Percentiles rank a stretch among this genome's conserved stretches.
Conservation (phyloP, 2,329 filamentous ascomycete species). For the Bipolaris sorokiniana region DNA sequence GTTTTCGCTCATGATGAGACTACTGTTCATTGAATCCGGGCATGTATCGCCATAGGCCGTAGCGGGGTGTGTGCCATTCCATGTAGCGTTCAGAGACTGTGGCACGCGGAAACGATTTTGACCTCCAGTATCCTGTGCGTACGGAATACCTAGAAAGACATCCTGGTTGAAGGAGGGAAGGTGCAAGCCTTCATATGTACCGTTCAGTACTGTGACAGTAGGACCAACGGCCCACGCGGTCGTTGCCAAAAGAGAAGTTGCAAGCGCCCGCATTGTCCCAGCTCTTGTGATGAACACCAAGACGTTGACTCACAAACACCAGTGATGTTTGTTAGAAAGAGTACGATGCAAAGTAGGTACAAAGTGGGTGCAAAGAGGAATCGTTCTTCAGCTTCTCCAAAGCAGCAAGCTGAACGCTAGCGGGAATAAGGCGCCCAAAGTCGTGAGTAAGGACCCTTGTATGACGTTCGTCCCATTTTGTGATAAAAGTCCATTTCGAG, state of each 20-base stretch:
- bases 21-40: conserved; percentile 44
- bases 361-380: conserved; percentile 1
- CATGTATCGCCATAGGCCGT: conserved; percentile 52
- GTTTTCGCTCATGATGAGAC: conserved; percentile 58
- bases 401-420: conserved; percentile 12
- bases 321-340: not conserved
- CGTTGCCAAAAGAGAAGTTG: conserved; percentile 20
- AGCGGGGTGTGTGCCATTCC: conserved; percentile 48
- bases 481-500: conserved; percentile 1
- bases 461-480: conserved; percentile 12
- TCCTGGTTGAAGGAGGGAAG: conserved; percentile 52
- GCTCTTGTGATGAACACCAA: conserved; percentile 25
- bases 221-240: conserved; percentile 27
- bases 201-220: conserved; percentile 41
- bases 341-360: not conserved
- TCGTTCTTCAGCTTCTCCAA: conserved; percentile 18
- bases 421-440: not conserved
- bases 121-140: conserved; percentile 61
- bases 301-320: not conserved
- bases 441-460: conserved; percentile 2
- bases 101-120: conserved; percentile 61
- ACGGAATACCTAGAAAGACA: conserved; percentile 60
- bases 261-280: conserved; percentile 26
- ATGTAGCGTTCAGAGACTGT: conserved; percentile 55
- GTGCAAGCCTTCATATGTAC: conserved; percentile 44